Percentiles rank a stretch among this genome's conserved stretches.
Evolutionary conservation across 805 yeast species (phyloP).

Genomic region (Candida maesae): DNA sequence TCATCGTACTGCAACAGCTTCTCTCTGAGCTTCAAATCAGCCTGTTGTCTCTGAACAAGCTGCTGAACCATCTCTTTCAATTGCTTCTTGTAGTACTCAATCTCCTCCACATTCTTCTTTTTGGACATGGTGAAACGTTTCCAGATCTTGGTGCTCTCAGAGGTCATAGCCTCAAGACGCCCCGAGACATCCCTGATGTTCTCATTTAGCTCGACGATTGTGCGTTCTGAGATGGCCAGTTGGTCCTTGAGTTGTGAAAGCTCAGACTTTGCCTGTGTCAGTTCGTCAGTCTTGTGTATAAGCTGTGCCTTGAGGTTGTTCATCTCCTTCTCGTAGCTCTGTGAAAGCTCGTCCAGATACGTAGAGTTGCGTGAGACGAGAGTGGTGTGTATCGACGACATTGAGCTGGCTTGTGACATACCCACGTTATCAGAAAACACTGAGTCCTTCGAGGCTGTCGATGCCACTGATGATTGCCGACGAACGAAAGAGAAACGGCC

Average conservation of each 20-base stretch:
- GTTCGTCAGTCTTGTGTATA: slow-evolving; percentile 5
- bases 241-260: background rate
- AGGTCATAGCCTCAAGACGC: background rate
- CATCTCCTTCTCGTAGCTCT: slow-evolving; percentile 14
- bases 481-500: slow-evolving; percentile 9
- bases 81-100: slow-evolving; percentile 16
- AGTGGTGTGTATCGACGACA: slow-evolving; percentile 16
- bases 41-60: slow-evolving; percentile 18
- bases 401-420: slow-evolving; percentile 22
- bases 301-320: slow-evolving; percentile 10
- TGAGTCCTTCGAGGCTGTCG: slow-evolving; percentile 6
- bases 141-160: slow-evolving; percentile 6
- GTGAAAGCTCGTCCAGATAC: slow-evolving; percentile 4
- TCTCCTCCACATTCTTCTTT: slow-evolving; percentile 14
- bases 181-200: slow-evolving; percentile 1
- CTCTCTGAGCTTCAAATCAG: slow-evolving; percentile 20
- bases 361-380: slow-evolving; percentile 3
- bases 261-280: slow-evolving; percentile 5
- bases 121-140: slow-evolving; percentile 6
- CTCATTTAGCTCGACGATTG: background rate
- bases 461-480: slow-evolving; percentile 15
- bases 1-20: slow-evolving; percentile 16
- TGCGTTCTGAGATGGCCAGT: background rate
- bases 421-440: slow-evolving; percentile 7
- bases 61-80: slow-evolving; percentile 13